Percentiles rank a stretch among this genome's conserved stretches.
Conservation (phyloP, 2,329 filamentous ascomycete species). For the Paraphaeosphaeria minitans region DNA sequence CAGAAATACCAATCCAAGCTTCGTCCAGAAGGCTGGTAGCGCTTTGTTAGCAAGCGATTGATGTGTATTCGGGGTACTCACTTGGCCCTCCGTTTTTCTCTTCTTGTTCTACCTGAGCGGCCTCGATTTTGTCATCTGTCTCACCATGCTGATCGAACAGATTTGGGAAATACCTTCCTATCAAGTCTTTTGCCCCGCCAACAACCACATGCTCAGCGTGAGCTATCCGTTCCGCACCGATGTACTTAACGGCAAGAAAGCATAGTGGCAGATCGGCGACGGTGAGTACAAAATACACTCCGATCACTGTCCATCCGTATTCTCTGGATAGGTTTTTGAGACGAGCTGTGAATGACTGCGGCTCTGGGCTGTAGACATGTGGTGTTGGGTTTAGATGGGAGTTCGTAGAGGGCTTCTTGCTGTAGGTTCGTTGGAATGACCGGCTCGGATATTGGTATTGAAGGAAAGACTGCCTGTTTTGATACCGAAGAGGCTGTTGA, state of each 20-base stretch:
- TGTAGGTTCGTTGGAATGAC: constrained; percentile 1
- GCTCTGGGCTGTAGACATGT: constrained; percentile 33
- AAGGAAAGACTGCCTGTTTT: not conserved
- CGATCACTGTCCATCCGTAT: constrained; percentile 87
- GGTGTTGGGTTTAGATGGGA: constrained; percentile 30
- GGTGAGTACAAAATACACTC: constrained; percentile 82
- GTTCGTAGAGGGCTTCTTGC: not conserved
- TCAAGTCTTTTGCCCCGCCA: constrained; percentile 59
- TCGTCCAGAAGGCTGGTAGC: constrained; percentile 68
- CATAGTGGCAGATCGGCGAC: constrained; percentile 91
- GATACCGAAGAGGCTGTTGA: not conserved
- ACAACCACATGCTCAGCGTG: constrained; percentile 66
- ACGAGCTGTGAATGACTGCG: constrained; percentile 61
- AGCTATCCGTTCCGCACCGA: constrained; percentile 87
- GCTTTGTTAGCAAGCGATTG: constrained; percentile 63
- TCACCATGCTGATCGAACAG: constrained; percentile 51
- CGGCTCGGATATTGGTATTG: not conserved
- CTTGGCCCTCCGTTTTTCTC: constrained; percentile 20
- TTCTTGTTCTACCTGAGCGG: constrained; percentile 38
- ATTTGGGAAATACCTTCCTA: constrained; percentile 54
- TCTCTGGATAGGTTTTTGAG: constrained; percentile 82
- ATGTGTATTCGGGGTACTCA: constrained; percentile 67
- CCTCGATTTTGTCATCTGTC: constrained; percentile 40
- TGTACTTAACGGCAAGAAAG: constrained; percentile 77
- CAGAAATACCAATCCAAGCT: constrained; percentile 86